Evolutionary conservation across 2,329 filamentous ascomycete species (phyloP).

Genomic region (Incumbomyces delicatus): DNA sequence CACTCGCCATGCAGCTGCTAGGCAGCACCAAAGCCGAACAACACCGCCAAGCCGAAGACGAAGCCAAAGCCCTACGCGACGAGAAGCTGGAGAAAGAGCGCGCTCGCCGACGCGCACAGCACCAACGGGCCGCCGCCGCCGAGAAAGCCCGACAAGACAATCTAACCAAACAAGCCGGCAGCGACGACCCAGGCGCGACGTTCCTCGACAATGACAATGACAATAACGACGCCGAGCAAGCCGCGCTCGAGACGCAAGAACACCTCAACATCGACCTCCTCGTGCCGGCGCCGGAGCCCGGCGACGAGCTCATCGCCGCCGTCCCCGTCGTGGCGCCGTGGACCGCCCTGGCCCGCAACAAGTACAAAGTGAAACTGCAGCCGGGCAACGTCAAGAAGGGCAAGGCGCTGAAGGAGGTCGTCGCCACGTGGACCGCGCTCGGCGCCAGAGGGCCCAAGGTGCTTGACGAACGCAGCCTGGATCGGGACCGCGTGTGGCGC

Average conservation of each 20-base stretch:
- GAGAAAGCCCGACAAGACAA: slow-evolving; percentile 59
- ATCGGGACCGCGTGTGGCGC: slow-evolving; percentile 25
- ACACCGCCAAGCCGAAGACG: slow-evolving; percentile 55
- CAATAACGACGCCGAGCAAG: slow-evolving; percentile 47
- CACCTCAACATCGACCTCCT: slow-evolving; percentile 56
- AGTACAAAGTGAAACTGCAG: slow-evolving; percentile 93
- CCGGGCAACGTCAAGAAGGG: slow-evolving; percentile 86
- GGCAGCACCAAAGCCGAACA: slow-evolving; percentile 59
- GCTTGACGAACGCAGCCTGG: slow-evolving; percentile 47
- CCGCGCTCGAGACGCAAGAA: slow-evolving; percentile 34
- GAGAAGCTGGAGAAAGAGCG: slow-evolving; percentile 61
- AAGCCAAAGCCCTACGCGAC: slow-evolving; percentile 58
- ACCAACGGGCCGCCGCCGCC: slow-evolving; percentile 60
- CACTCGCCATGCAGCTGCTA: slow-evolving; percentile 74
- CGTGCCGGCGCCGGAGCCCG: slow-evolving; percentile 65
- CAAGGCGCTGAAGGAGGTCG: slow-evolving; percentile 81
- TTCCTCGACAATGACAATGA: slow-evolving; percentile 39
- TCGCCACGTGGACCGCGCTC: slow-evolving; percentile 57
- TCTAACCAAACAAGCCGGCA: slow-evolving; percentile 52
- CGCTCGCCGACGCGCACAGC: slow-evolving; percentile 69
- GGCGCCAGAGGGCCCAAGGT: slow-evolving; percentile 28
- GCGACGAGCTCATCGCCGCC: slow-evolving; percentile 62
- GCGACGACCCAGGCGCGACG: slow-evolving; percentile 35
- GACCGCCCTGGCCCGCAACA: slow-evolving; percentile 57
- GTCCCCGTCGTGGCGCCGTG: slow-evolving; percentile 55